A percentile compares a stretch with the other conserved stretches of the same genome.
These are phyloP conservation scores for Calonectria ilicicola DNA, from an alignment of 2,329 filamentous ascomycete species.

Conservation along the genomic window DNA sequence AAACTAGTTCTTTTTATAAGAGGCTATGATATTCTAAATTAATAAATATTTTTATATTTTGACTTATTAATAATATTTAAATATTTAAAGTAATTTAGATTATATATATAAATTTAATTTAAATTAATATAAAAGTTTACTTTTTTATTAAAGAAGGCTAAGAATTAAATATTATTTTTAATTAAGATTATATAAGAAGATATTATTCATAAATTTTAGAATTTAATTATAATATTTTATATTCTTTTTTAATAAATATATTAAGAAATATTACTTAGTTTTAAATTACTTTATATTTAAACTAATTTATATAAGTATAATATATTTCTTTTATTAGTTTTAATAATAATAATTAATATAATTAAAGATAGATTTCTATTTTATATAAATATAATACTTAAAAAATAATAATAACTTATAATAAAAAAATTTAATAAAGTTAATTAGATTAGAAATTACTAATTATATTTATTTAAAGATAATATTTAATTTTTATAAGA, in stretches of 20 bases:
- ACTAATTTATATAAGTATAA: conserved; percentile 3
- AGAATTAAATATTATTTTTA: too few relatives aligned
- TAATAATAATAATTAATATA: neutral
- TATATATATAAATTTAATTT: too few relatives aligned
- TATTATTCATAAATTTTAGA: too few relatives aligned
- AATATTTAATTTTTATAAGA: conserved; percentile 1
- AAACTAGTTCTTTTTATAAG: too few relatives aligned
- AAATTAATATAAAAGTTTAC: too few relatives aligned
- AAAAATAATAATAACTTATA: neutral
- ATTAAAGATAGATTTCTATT: neutral
- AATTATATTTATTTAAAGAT: neutral
- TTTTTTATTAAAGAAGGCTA: too few relatives aligned
- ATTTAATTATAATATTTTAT: too few relatives aligned
- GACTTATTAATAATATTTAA: too few relatives aligned
- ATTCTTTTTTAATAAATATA: neutral
- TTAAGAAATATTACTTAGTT: neutral
- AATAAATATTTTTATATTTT: too few relatives aligned
- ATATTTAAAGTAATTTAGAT: too few relatives aligned
- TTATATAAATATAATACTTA: neutral
- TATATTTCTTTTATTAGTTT: neutral
- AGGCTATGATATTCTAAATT: too few relatives aligned
- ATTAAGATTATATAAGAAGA: too few relatives aligned
- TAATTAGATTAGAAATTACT: conserved; percentile 6
- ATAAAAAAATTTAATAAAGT: conserved; percentile 12
- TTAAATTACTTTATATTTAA: conserved; percentile 6